phyloP scores from a whole-genome alignment of 331 rosid species.

The Erythrophleum ivorense region DNA sequence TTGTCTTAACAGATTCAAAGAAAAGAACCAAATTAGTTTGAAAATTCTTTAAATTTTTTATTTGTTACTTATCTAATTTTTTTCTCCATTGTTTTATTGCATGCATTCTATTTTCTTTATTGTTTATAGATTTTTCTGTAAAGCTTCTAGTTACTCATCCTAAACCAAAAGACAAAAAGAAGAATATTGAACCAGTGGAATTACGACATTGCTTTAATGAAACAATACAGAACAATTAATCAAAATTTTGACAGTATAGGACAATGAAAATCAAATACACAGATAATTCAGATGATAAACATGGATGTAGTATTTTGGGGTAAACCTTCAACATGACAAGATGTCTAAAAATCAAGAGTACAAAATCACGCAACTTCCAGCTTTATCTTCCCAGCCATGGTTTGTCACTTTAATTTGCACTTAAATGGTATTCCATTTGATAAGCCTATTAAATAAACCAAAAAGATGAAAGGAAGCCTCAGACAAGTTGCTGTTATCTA shows the following conservation, averaged over 20 bases:
- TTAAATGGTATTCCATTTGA: not conserved
- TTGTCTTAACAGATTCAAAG: not conserved
- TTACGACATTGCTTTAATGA: not conserved
- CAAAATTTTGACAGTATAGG: not conserved
- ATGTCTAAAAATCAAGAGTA: not conserved
- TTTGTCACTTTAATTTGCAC: constrained; percentile 1
- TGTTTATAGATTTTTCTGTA: not conserved
- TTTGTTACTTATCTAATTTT: not conserved
- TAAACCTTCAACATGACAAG: not conserved
- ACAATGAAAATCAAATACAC: not conserved
- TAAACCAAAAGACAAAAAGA: not conserved
- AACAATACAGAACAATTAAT: not conserved
- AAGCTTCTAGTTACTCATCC: not conserved
- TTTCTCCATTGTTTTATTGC: not conserved
- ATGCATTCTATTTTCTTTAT: not conserved
- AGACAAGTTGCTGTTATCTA: not conserved
- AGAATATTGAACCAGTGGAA: not conserved
- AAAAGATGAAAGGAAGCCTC: not conserved
- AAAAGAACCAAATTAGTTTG: not conserved
- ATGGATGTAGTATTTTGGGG: not conserved
- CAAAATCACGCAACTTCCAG: not conserved
- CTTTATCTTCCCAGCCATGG: constrained; percentile 10
- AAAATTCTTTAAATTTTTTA: not conserved
- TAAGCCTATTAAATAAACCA: not conserved
- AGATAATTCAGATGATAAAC: not conserved